phyloP scores from a whole-genome alignment of 1,139 yeast species.

The Magnusiomyces fungicola region DNA sequence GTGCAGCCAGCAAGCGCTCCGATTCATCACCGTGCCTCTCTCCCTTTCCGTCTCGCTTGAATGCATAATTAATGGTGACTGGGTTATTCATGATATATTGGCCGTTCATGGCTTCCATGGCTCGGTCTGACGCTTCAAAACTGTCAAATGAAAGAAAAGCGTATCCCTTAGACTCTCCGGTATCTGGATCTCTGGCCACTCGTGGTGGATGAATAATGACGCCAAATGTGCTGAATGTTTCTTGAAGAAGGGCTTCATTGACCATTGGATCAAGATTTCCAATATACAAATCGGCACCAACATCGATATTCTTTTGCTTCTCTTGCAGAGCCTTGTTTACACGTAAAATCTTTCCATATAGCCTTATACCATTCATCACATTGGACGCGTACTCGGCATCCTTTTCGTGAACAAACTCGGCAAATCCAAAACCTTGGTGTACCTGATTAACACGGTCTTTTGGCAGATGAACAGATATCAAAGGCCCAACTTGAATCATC shows the following conservation, averaged over 20 bases:
- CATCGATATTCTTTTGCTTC: slow-evolving; percentile 36
- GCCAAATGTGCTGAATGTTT: slow-evolving; percentile 70
- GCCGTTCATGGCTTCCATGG: slow-evolving; percentile 63
- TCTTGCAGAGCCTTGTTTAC: slow-evolving; percentile 46
- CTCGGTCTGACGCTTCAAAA: slow-evolving; percentile 66
- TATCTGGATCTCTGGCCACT: slow-evolving; percentile 44
- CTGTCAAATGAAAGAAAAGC: slow-evolving; percentile 59
- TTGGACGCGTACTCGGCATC: slow-evolving; percentile 70
- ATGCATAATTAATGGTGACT: slow-evolving; percentile 61
- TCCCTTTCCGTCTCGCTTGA: slow-evolving; percentile 52
- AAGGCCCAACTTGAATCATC: slow-evolving; percentile 80
- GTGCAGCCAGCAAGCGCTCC: slow-evolving; percentile 66
- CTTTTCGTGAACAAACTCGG: slow-evolving; percentile 51
- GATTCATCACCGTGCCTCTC: slow-evolving; percentile 72
- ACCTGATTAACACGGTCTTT: slow-evolving; percentile 63
- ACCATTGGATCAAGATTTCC: slow-evolving; percentile 66
- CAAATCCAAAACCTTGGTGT: slow-evolving; percentile 87
- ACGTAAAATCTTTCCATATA: slow-evolving; percentile 59
- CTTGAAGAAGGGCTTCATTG: slow-evolving; percentile 50
- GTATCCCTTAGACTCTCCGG: slow-evolving; percentile 51
- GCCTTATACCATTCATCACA: slow-evolving; percentile 52
- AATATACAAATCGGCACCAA: slow-evolving; percentile 71
- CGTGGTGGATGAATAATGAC: slow-evolving; percentile 45
- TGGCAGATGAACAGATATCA: slow-evolving; percentile 64
- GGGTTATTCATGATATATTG: slow-evolving; percentile 61